Base-by-base conservation (phyloP, 148 eudicot species). In the Vaccinium corymbosum region DNA sequence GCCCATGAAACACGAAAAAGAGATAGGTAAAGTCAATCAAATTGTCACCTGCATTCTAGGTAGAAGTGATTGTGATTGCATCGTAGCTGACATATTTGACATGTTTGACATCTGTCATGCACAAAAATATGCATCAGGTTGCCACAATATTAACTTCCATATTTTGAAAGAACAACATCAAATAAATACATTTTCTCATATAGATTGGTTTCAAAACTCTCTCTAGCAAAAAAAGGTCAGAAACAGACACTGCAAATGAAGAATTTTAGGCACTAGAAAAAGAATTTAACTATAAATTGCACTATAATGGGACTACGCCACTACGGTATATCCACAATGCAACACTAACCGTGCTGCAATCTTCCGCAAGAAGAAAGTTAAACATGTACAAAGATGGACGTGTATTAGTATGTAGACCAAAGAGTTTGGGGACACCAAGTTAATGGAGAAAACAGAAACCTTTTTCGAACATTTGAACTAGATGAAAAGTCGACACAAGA, bases 11-110 rank as follows among this genome's bases (percentile, higher is more conserved):
- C 72, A 61, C n/a, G 6, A 8, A 51, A 16, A 78, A 75, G 77
- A 78, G 55, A 70, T 5, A 29, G 79, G 62, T 50, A 48, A 81
- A 46, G 50, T n/a, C 83, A 46, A 56, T 66, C 25, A 66, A 83
- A 74, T 35, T 35, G 90, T 85, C 83, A 97, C 98, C 99, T 94
- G 98, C 98, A 94, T 91, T 79, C 98, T 89, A 76, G 99, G 94
- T 59, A 89, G 85, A 74, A 90, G 53, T 27, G 97, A 87, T 82
- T 93, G 99, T 50, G 98, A 92, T 82, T 92, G 85, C 95, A 94
- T 92, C 38, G 93, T 81, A 81, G 94, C 92, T 59, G 99, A 92
- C 96, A 97, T 95, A 88, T 92, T 93, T 22, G 98, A 82, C 96
- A 97, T 95, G 89, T 92, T 93, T 22, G 98, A 82, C 78, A 95